phyloP scores from a whole-genome alignment of 2,329 filamentous ascomycete species.

The Hypoxylon sp. region DNA sequence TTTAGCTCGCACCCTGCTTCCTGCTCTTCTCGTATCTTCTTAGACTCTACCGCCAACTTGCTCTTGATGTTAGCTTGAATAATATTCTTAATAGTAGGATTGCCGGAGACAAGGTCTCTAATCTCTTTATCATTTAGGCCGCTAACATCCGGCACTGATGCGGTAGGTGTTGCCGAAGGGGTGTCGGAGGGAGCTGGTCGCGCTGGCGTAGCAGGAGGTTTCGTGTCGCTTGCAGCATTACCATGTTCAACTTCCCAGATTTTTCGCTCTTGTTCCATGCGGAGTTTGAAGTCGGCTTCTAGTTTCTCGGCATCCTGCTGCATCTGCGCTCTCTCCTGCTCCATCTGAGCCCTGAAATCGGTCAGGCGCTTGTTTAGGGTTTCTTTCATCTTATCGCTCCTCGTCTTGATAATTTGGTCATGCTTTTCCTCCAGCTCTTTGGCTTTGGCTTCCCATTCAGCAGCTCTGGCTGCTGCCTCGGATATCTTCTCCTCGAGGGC shows the following conservation, averaged over 20 bases:
- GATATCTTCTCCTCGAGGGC: slow-evolving; percentile 72
- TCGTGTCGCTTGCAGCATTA: slow-evolving; percentile 34
- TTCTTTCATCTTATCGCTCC: slow-evolving; percentile 77
- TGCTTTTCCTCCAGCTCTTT: slow-evolving; percentile 73
- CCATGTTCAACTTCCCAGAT: slow-evolving; percentile 47
- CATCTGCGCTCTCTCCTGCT: slow-evolving; percentile 66
- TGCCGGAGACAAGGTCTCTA: slow-evolving; percentile 67
- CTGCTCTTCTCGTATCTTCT: slow-evolving; percentile 67
- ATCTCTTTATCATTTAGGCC: slow-evolving; percentile 67
- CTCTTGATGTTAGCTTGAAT: slow-evolving; percentile 74
- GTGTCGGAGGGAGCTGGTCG: slow-evolving; percentile 56
- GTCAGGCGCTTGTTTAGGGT: slow-evolving; percentile 76
- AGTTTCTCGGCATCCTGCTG: slow-evolving; percentile 74
- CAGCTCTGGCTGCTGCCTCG: slow-evolving; percentile 69
- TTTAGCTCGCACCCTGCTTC: slow-evolving; percentile 67
- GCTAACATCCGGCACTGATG: slow-evolving; percentile 56
- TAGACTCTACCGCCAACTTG: slow-evolving; percentile 74
- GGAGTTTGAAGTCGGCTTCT: slow-evolving; percentile 61
- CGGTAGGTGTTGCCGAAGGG: slow-evolving; percentile 49
- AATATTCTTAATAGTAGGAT: slow-evolving; percentile 68
- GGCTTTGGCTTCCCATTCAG: slow-evolving; percentile 72
- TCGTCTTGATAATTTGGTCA: slow-evolving; percentile 70
- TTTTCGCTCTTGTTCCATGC: slow-evolving; percentile 49
- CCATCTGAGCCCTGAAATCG: slow-evolving; percentile 66
- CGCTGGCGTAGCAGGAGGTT: slow-evolving; percentile 54